Conservation (phyloP, 2,329 filamentous ascomycete genomes). For the Achaetomium macrosporum region DNA sequence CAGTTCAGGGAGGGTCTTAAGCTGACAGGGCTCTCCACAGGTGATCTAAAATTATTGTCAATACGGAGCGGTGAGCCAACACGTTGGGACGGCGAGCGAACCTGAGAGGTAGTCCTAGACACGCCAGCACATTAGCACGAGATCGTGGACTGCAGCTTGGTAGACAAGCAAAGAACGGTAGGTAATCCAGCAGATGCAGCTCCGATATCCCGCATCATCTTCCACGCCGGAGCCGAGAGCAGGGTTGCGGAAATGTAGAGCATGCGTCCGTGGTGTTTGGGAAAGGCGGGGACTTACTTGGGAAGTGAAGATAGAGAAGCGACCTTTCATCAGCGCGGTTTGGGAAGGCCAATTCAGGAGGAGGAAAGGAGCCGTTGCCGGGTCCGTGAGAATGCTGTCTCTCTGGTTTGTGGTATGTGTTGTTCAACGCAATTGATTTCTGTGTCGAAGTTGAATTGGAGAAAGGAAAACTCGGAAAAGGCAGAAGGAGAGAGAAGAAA, state of each 20-base stretch:
- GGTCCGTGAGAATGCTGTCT: constrained; percentile 17
- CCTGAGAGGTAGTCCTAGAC: constrained; percentile 70
- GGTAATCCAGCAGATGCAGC: background rate
- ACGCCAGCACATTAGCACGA: constrained; percentile 38
- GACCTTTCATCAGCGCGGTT: constrained; percentile 79
- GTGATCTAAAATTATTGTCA: constrained; percentile 41
- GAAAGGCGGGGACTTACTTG: constrained; percentile 53
- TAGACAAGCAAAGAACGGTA: constrained; percentile 9
- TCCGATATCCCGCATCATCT: background rate
- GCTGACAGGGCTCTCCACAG: constrained; percentile 48
- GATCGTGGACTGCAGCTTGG: background rate
- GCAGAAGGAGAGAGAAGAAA: constrained; percentile 17
- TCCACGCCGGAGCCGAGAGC: background rate
- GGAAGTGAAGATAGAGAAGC: constrained; percentile 78
- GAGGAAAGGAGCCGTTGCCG: constrained; percentile 20
- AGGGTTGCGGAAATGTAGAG: background rate
- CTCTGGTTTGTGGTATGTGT: constrained; percentile 11
- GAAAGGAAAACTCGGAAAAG: constrained; percentile 14
- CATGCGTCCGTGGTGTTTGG: background rate
- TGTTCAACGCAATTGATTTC: constrained; percentile 5
- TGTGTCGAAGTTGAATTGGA: constrained; percentile 14
- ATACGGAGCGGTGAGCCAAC: constrained; percentile 41
- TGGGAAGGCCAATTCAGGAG: constrained; percentile 32
- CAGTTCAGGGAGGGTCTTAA: constrained; percentile 34
- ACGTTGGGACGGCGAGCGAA: constrained; percentile 36